phyloP scores from a whole-genome alignment of 225 moss, liverwort and hornwort genomes.

The Anthoceros angustus region DNA sequence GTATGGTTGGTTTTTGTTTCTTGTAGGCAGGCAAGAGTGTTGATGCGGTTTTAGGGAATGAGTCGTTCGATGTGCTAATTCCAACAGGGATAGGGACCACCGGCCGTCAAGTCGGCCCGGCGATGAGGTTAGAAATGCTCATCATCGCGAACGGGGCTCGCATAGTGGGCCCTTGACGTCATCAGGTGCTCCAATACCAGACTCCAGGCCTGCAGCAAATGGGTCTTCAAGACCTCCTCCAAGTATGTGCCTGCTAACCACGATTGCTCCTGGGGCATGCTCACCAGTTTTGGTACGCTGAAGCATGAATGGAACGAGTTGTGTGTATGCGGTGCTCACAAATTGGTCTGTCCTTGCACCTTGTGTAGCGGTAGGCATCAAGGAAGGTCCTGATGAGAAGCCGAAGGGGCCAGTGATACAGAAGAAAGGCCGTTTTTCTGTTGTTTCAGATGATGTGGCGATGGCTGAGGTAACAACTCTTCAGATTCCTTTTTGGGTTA shows the following conservation, averaged over 20 bases:
- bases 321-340: conserved; percentile 11
- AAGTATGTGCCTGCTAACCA: background rate
- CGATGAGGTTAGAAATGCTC: background rate
- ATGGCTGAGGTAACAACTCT: conserved; percentile 20
- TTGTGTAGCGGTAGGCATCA: conserved; percentile 12
- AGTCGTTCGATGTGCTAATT: background rate
- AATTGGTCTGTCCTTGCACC: conserved; percentile 15
- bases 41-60: background rate
- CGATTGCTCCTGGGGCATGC: no score
- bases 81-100: background rate
- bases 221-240: background rate
- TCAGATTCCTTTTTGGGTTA: background rate
- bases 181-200: conserved; percentile 1
- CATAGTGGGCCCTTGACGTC: background rate
- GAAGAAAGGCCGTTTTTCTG: conserved; percentile 77
- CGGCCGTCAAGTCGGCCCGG: background rate
- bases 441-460: conserved; percentile 52
- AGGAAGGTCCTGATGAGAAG: conserved; percentile 40
- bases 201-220: background rate
- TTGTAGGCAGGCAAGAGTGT: conserved; percentile 39
- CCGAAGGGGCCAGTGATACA: conserved; percentile 45
- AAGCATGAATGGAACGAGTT: no score
- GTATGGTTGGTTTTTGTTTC: background rate
- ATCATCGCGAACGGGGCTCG: background rate
- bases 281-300: no score